A percentile compares a stretch with the other conserved stretches of the same genome.
phyloP scores from a whole-genome alignment of 352 stramenopile species.

The Phytophthora quininea region DNA sequence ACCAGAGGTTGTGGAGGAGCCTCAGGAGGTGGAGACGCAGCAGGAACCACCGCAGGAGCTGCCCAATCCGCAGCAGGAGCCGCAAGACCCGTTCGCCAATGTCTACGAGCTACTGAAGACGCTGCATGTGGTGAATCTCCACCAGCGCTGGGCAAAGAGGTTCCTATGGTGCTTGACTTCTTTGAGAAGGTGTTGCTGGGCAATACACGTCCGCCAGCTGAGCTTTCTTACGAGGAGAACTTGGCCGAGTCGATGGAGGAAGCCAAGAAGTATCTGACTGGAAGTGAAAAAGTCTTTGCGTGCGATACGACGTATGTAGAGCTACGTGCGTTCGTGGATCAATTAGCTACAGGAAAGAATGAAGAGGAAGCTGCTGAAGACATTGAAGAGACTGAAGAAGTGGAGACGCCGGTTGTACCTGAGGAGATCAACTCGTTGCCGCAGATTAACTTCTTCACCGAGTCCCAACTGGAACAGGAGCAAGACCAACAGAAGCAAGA shows the following conservation, averaged over 20 bases:
- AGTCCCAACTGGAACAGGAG: conserved; percentile 62
- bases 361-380: conserved; percentile 6
- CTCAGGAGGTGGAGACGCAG: conserved; percentile 10
- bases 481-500: conserved; percentile 15
- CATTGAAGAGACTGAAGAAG: conserved; percentile 9
- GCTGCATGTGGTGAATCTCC: conserved; percentile 78
- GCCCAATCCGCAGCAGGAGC: not conserved
- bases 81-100: conserved; percentile 47
- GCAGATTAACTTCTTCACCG: conserved; percentile 87
- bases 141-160: conserved; percentile 75
- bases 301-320: conserved; percentile 76
- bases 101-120: conserved; percentile 79
- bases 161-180: conserved; percentile 85
- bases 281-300: conserved; percentile 76
- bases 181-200: conserved; percentile 86
- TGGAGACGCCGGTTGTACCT: conserved; percentile 26
- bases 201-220: conserved; percentile 74
- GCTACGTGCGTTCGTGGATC: conserved; percentile 63
- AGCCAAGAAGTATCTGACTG: conserved; percentile 70
- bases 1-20: conserved; percentile 16
- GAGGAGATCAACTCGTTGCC: conserved; percentile 54
- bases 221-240: conserved; percentile 83
- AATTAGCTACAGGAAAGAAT: conserved; percentile 35
- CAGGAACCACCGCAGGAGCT: conserved; percentile 11
- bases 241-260: conserved; percentile 78